A percentile compares a stretch with the other conserved stretches of the same genome.
phyloP scores from a whole-genome alignment of 345 rosid genomes.

The Cardiospermum halicacabum region DNA sequence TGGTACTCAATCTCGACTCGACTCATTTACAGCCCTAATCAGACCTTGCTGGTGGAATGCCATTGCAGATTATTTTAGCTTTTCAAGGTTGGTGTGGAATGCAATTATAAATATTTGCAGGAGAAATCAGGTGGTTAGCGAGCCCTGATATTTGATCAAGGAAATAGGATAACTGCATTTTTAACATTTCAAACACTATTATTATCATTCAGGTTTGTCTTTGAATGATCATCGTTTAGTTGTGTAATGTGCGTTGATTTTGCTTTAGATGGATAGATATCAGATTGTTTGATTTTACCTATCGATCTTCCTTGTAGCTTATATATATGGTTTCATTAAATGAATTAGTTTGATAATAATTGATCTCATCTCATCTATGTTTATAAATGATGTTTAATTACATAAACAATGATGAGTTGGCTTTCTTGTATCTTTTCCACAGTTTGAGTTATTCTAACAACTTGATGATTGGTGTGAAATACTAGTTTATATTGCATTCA shows the following conservation, averaged over 20 bases:
- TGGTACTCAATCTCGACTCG: no score
- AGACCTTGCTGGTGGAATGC: no score
- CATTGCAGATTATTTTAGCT: neutral
- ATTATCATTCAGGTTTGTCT: slow-evolving; percentile 44
- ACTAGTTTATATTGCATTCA: no score
- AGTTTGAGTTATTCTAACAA: neutral
- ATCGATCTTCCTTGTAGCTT: neutral
- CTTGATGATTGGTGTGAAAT: neutral
- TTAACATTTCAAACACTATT: no score
- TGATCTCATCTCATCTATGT: neutral
- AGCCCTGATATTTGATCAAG: slow-evolving; percentile 93
- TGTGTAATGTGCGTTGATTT: neutral
- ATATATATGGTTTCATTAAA: neutral
- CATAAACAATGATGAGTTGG: neutral
- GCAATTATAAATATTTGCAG: slow-evolving; percentile 30
- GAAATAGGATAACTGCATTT: slow-evolving; percentile 85
- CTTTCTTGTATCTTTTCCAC: neutral
- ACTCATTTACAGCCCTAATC: no score
- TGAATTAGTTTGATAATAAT: neutral
- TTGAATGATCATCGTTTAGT: neutral
- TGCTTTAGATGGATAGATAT: neutral
- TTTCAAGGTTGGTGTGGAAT: neutral
- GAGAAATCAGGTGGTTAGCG: slow-evolving; percentile 98
- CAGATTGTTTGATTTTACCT: neutral
- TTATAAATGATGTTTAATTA: neutral